Conservation (phyloP, 1,284 basidiomycete genomes). For the Apiotrichum montevideense region DNA sequence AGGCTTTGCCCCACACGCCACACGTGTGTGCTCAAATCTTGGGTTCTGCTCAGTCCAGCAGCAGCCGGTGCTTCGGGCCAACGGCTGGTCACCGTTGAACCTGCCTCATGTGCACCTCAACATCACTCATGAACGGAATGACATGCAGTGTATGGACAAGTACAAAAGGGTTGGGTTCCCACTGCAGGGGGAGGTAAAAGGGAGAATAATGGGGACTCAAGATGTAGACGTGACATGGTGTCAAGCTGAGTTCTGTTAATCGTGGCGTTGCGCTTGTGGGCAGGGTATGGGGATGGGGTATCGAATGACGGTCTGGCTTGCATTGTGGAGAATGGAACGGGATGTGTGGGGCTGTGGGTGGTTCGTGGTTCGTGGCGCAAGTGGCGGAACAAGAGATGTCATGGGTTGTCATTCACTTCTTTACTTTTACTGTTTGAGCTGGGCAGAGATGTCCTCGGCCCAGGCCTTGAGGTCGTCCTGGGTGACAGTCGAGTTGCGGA, state of each 20-base stretch:
- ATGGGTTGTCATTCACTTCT: not conserved
- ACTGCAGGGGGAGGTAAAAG: not conserved
- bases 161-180: not conserved
- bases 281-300: no score
- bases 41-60: no score
- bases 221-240: not conserved
- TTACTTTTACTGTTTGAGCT: not conserved
- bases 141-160: constrained; percentile 13
- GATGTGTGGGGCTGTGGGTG: not conserved
- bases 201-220: not conserved
- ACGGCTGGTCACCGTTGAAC: no score
- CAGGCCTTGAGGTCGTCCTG: constrained; percentile 29
- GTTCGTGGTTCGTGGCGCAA: not conserved
- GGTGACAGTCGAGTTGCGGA: constrained; percentile 30
- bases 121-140: not conserved
- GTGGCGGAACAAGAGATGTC: not conserved
- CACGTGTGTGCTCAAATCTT: no score
- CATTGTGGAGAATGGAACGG: not conserved
- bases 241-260: no score
- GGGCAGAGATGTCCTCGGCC: constrained; percentile 19
- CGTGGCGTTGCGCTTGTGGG: no score
- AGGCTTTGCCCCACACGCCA: no score
- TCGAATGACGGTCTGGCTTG: no score
- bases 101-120: not conserved
- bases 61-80: no score